Base-by-base conservation (phyloP, 352 stramenopile genomes). In the Thalassiosira hispida region DNA sequence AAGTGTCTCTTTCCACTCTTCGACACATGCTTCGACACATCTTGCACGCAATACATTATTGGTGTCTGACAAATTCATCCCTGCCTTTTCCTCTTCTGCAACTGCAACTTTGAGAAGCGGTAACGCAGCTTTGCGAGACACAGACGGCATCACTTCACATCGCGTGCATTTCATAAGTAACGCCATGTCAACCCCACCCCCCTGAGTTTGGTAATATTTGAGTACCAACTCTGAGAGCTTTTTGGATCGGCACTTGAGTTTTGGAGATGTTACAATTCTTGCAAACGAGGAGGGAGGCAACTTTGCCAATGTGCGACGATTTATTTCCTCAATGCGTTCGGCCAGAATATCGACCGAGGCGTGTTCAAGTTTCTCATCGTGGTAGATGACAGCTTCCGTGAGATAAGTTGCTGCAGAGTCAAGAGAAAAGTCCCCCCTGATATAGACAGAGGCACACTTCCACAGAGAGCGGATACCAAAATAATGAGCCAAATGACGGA, bases 391-490 rank as follows among this genome's bases (percentile, higher is more conserved):
- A 11, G 78, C 49, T 49, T 85, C 78, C 0, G 64, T 59, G 11
- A 85, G 52, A 42, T 85, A 85, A 12, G 33, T 73, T 0, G 72
- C 71, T 0, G 71, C 71, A 3, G 77, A 79, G 27, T 77, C 65
- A 8, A 85, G 40, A 27, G 44, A 74, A 56, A 85, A 85, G 46
- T 85, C 78, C 14, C 65, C 71, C 38, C 61, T 77, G 31, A 85
- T 81, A 29, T 72, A 85, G 25, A 62, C 65, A 23, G 56, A 73
- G 11, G 78, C 65, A 27, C 53, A 60, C 57, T 85, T 85, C 78
- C 78, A 85, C 5, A 81, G 66, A 44, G 78, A 69, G 5, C 78
- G 59, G n/a, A 85, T 81, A 20, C 71, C 71, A 71, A 85, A 85
- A 38, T 85, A 85, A 67, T 79, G 71, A 31, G 78, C 71, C 25